A percentile compares a stretch with the other conserved stretches of the same genome.
These are phyloP conservation scores for Pholiota molesta DNA, from an alignment of 768 basidiomycete species.

Conservation along the genomic window DNA sequence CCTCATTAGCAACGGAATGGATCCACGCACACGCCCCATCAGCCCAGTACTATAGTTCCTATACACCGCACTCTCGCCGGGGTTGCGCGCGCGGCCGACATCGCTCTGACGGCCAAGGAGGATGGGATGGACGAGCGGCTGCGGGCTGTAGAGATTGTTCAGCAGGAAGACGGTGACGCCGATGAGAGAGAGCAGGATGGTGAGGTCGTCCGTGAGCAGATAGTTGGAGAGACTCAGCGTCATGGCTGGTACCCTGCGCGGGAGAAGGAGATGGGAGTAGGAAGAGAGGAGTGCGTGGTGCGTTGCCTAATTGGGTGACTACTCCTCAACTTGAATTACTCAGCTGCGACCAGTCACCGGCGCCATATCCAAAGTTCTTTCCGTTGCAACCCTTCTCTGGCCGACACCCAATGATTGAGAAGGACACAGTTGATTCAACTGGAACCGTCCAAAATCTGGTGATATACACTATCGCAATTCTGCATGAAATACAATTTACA, in stretches of 20 bases:
- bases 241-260: slow-evolving; percentile 19
- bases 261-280: slow-evolving; percentile 8
- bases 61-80: slow-evolving; percentile 85
- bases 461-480: no score
- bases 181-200: slow-evolving; percentile 75
- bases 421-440: no score
- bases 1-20: slow-evolving; percentile 16
- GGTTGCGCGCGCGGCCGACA: slow-evolving; percentile 77
- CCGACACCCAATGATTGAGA: no score
- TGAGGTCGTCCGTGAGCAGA: slow-evolving; percentile 77
- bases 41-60: slow-evolving; percentile 88
- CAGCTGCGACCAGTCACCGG: no score
- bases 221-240: slow-evolving; percentile 53
- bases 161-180: slow-evolving; percentile 77
- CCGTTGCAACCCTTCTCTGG: no score
- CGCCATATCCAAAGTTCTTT: no score
- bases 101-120: slow-evolving; percentile 92
- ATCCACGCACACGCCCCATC: slow-evolving; percentile 68
- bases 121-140: slow-evolving; percentile 91
- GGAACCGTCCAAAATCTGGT: no score
- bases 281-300: background rate
- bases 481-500: no score
- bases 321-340: no score
- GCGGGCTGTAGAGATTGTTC: slow-evolving; percentile 78
- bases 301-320: background rate